phyloP scores from a whole-genome alignment of 441 rosid species.

The Pelargonium fulgidum region DNA sequence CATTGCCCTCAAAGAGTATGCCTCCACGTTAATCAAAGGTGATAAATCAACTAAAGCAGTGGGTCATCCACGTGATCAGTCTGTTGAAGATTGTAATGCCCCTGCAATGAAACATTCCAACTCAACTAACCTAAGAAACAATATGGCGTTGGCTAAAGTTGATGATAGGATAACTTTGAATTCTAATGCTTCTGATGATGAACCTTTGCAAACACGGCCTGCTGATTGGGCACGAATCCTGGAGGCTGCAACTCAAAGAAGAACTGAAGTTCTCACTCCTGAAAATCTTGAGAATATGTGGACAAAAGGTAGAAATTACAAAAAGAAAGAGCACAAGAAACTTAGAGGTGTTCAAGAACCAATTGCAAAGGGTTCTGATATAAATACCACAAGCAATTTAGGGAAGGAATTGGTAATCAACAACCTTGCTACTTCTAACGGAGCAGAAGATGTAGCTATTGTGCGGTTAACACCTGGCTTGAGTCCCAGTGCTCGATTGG shows the following conservation, averaged over 20 bases:
- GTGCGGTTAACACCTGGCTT: conserved; percentile 29
- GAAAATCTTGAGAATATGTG: conserved; percentile 99
- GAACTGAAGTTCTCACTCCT: conserved; percentile 90
- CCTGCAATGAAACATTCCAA: conserved; percentile 28
- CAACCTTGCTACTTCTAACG: conserved; percentile 18
- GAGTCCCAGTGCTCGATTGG: conserved; percentile 32
- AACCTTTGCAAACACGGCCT: conserved; percentile 36
- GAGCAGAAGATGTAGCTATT: conserved; percentile 34
- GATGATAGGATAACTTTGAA: conserved; percentile 28
- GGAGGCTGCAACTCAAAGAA: conserved; percentile 82
- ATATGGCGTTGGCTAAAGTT: conserved; percentile 28
- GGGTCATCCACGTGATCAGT: conserved; percentile 11
- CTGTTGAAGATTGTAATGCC: conserved; percentile 28
- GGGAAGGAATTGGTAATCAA: background rate
- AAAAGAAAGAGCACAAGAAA: conserved; percentile 64
- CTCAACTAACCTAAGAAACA: conserved; percentile 35
- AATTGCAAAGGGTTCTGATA: conserved; percentile 22
- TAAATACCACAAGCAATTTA: background rate
- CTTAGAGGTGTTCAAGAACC: conserved; percentile 30
- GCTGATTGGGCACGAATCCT: conserved; percentile 78
- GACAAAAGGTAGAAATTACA: conserved; percentile 93
- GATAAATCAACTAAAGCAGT: conserved; percentile 30
- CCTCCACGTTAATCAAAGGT: conserved; percentile 33
- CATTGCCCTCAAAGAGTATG: conserved; percentile 48
- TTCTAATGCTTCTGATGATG: conserved; percentile 29